phyloP scores from a whole-genome alignment of 2,329 filamentous ascomycete genomes.

The Nemania abortiva region DNA sequence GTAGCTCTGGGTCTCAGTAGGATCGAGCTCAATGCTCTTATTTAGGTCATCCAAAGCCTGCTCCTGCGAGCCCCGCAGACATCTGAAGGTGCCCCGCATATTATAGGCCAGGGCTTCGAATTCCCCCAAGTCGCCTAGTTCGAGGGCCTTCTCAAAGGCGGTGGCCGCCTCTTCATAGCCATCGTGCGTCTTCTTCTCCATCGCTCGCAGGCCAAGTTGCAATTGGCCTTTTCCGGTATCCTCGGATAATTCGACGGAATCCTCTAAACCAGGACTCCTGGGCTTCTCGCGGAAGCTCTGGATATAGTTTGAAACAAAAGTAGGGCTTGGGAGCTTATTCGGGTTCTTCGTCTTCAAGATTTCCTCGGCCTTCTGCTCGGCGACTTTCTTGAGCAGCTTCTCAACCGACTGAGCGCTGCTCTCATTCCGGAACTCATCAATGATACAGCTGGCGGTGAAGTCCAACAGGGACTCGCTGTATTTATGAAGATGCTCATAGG shows the following conservation, averaged over 20 bases:
- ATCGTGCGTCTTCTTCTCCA: slow-evolving; percentile 88
- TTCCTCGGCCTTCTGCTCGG: slow-evolving; percentile 90
- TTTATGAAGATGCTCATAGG: slow-evolving; percentile 91
- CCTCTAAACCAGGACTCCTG: slow-evolving; percentile 84
- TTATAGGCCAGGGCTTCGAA: slow-evolving; percentile 94
- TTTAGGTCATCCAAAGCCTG: slow-evolving; percentile 87
- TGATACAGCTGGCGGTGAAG: slow-evolving; percentile 98
- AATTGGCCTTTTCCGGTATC: slow-evolving; percentile 87
- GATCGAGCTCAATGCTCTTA: slow-evolving; percentile 92
- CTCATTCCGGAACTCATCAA: slow-evolving; percentile 96
- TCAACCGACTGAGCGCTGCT: slow-evolving; percentile 90
- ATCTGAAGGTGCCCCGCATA: slow-evolving; percentile 95
- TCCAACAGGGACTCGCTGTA: slow-evolving; percentile 96
- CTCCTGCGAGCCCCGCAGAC: slow-evolving; percentile 88
- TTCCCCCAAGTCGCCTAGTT: slow-evolving; percentile 82
- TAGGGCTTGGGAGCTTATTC: slow-evolving; percentile 92
- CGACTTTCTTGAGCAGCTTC: slow-evolving; percentile 94
- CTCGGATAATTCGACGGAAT: slow-evolving; percentile 80
- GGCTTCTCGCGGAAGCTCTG: slow-evolving; percentile 94
- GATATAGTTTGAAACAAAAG: slow-evolving; percentile 98
- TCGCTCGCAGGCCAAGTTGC: slow-evolving; percentile 82
- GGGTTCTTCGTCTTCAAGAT: slow-evolving; percentile 86
- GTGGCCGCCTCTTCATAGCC: slow-evolving; percentile 89
- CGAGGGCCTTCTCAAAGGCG: slow-evolving; percentile 89
- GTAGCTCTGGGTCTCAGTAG: slow-evolving; percentile 91